phyloP scores from a whole-genome alignment of 2,329 filamentous ascomycete species.

The Xylariaceae sp. region DNA sequence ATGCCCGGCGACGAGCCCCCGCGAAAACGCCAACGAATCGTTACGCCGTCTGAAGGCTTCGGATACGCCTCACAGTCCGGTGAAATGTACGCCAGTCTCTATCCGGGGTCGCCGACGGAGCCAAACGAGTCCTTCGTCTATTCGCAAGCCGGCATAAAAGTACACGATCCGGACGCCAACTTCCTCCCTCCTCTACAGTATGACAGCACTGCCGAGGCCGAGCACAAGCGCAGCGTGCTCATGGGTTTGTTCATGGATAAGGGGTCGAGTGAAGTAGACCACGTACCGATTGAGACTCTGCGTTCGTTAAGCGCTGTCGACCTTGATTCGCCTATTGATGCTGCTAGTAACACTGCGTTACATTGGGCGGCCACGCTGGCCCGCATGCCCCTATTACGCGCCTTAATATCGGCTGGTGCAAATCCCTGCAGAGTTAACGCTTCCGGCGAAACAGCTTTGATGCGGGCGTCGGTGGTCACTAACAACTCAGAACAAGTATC shows the following conservation, averaged over 20 bases:
- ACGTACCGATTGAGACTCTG: constrained; percentile 69
- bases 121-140: constrained; percentile 75
- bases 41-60: constrained; percentile 53
- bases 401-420: constrained; percentile 77
- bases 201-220: constrained; percentile 57
- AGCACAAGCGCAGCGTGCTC: constrained; percentile 74
- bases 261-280: constrained; percentile 57
- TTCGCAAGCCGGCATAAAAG: constrained; percentile 44
- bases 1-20: constrained; percentile 67
- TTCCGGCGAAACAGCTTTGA: constrained; percentile 84
- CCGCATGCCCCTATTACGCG: constrained; percentile 72
- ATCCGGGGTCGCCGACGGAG: constrained; percentile 71
- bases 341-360: constrained; percentile 80
- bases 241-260: constrained; percentile 79
- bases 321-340: constrained; percentile 87
- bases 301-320: constrained; percentile 70
- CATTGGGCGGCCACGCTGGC: constrained; percentile 96
- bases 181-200: constrained; percentile 61
- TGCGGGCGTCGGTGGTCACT: constrained; percentile 86
- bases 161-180: constrained; percentile 48
- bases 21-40: constrained; percentile 65
- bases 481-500: constrained; percentile 89
- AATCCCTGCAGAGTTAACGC: constrained; percentile 84
- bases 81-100: constrained; percentile 43
- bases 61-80: constrained; percentile 44